Percentiles rank a stretch among this genome's conserved stretches.
Conservation (phyloP, 768 basidiomycete species). For the Mycena leptocephala region DNA sequence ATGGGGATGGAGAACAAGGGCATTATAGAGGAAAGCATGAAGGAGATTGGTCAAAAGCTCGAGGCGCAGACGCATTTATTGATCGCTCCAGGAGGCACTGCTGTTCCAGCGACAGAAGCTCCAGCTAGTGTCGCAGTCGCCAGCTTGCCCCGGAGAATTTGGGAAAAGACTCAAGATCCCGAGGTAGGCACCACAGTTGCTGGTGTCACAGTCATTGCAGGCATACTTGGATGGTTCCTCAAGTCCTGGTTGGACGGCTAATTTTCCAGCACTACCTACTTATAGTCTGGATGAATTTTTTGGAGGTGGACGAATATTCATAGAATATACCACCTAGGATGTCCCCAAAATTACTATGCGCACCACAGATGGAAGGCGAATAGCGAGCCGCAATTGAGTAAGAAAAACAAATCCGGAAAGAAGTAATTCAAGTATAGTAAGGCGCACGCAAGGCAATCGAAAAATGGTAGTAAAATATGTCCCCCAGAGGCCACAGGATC, state of each 20-base stretch:
- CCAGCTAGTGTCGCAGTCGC: background rate
- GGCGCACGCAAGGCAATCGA: too few relatives aligned
- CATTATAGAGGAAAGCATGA: constrained; percentile 65
- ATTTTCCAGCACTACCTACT: background rate
- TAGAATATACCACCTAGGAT: too few relatives aligned
- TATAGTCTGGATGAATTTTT: too few relatives aligned
- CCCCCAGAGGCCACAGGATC: too few relatives aligned
- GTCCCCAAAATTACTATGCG: too few relatives aligned
- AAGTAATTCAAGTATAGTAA: too few relatives aligned
- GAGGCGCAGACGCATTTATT: constrained; percentile 61
- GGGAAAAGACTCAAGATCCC: constrained; percentile 35
- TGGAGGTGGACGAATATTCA: too few relatives aligned
- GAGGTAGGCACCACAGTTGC: constrained; percentile 40
- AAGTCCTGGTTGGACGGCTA: constrained; percentile 42
- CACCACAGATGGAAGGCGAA: too few relatives aligned
- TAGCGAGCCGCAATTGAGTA: too few relatives aligned
- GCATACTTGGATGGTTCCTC: constrained; percentile 45
- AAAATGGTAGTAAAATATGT: too few relatives aligned
- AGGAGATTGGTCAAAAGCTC: constrained; percentile 64
- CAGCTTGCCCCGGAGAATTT: background rate
- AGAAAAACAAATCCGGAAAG: too few relatives aligned
- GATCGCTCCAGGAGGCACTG: constrained; percentile 38
- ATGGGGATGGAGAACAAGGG: constrained; percentile 70
- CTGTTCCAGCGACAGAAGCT: background rate
- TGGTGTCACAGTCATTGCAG: constrained; percentile 38